These are phyloP conservation scores for Xenoacremonium recifei DNA, from an alignment of 2,329 filamentous ascomycete genomes.

Conservation along the genomic window DNA sequence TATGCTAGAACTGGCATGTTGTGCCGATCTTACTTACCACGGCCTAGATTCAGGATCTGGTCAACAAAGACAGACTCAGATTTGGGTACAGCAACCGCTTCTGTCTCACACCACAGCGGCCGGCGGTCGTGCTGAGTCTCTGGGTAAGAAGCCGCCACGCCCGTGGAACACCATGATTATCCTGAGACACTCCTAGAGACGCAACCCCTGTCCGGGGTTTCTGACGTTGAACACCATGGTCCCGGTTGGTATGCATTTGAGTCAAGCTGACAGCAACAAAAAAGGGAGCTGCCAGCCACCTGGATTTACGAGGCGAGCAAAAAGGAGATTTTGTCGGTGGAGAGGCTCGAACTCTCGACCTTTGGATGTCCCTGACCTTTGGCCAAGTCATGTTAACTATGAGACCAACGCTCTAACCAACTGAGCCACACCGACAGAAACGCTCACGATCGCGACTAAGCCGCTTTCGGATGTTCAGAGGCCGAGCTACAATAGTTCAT, in stretches of 20 bases:
- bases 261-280: too few relatives aligned
- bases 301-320: slow-evolving; percentile 1
- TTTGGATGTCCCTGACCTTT: slow-evolving; percentile 25
- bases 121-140: too few relatives aligned
- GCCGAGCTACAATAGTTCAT: too few relatives aligned
- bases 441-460: slow-evolving; percentile 1
- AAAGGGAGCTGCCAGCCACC: too few relatives aligned
- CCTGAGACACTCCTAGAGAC: slow-evolving; percentile 6
- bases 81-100: too few relatives aligned
- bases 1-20: too few relatives aligned
- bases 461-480: slow-evolving; percentile 12
- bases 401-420: slow-evolving; percentile 30
- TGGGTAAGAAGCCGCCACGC: slow-evolving; percentile 2
- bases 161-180: slow-evolving; percentile 16
- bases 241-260: too few relatives aligned
- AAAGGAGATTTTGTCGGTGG: slow-evolving; percentile 17
- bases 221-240: too few relatives aligned
- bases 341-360: slow-evolving; percentile 30
- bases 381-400: slow-evolving; percentile 22
- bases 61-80: too few relatives aligned
- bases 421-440: slow-evolving; percentile 26
- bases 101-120: too few relatives aligned
- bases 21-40: too few relatives aligned
- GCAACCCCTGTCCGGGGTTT: neutral
- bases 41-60: too few relatives aligned